phyloP scores from a whole-genome alignment of 129 eudicot genomes.

The Deinandra increscens region DNA sequence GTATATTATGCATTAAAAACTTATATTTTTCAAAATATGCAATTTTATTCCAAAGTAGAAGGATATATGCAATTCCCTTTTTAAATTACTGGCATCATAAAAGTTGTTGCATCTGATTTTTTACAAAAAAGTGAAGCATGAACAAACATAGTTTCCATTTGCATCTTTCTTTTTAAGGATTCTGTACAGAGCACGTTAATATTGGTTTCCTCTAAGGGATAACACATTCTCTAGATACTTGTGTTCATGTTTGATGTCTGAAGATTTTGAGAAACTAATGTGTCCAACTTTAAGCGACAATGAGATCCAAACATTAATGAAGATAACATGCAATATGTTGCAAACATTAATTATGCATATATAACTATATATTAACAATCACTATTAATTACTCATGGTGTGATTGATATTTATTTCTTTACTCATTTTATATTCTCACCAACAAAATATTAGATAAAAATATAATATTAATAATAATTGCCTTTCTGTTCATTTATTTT shows the following conservation, averaged over 20 bases:
- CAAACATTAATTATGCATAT: constrained; percentile 23
- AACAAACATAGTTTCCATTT: background rate
- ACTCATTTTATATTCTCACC: background rate
- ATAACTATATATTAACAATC: background rate
- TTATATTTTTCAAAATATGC: too few relatives aligned
- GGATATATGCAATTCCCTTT: too few relatives aligned
- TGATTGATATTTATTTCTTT: constrained; percentile 10
- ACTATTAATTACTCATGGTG: constrained; percentile 26
- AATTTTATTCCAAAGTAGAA: too few relatives aligned
- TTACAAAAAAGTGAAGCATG: background rate
- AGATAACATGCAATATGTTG: constrained; percentile 34
- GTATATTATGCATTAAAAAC: too few relatives aligned
- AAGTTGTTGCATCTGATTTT: background rate
- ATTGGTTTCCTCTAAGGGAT: background rate
- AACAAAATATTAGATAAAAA: background rate
- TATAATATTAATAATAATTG: background rate
- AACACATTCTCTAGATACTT: constrained; percentile 9
- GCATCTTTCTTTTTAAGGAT: constrained; percentile 3
- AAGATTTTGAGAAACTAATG: constrained; percentile 20
- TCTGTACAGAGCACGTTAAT: background rate
- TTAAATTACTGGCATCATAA: too few relatives aligned
- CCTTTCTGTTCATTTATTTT: background rate
- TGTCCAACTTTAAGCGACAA: constrained; percentile 27
- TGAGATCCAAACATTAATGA: constrained; percentile 28
- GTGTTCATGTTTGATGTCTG: constrained; percentile 29